These are phyloP conservation scores for Lactarius indigo DNA, from an alignment of 768 basidiomycete species.

Conservation along the genomic window DNA sequence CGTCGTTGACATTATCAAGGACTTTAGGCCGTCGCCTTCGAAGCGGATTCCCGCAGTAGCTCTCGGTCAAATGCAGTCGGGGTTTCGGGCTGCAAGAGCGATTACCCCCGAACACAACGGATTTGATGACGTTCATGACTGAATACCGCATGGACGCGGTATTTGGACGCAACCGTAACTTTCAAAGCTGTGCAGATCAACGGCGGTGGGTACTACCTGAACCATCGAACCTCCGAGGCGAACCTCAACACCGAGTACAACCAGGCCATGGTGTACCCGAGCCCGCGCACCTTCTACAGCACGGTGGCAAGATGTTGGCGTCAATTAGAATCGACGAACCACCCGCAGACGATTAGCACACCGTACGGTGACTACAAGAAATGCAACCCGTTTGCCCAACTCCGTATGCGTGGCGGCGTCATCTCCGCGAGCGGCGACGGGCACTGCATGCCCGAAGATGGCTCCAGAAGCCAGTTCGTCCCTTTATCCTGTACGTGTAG, in stretches of 20 bases:
- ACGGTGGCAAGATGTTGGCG: no score
- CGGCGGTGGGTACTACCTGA: no score
- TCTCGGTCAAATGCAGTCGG: not conserved
- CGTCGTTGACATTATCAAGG: no score
- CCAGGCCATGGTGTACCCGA: not conserved
- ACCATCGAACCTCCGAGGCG: not conserved
- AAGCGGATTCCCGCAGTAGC: constrained; percentile 73
- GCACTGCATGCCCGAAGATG: not conserved
- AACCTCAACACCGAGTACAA: not conserved
- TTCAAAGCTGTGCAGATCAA: not conserved
- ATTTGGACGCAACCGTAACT: not conserved
- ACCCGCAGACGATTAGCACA: not conserved
- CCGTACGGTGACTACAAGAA: not conserved
- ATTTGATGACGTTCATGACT: no score
- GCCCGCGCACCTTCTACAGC: not conserved
- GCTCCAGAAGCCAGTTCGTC: not conserved
- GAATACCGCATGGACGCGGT: no score
- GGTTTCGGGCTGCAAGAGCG: no score
- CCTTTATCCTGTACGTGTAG: not conserved
- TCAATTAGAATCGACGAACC: not conserved
- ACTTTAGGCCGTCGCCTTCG: constrained; percentile 79
- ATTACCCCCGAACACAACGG: no score
- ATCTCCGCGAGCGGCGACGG: not conserved
- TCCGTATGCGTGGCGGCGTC: not conserved
- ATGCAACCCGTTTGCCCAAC: not conserved